Evolutionary conservation across 495 filamentous ascomycete genomes (phyloP).

Genomic region (Neurospora hispaniola): DNA sequence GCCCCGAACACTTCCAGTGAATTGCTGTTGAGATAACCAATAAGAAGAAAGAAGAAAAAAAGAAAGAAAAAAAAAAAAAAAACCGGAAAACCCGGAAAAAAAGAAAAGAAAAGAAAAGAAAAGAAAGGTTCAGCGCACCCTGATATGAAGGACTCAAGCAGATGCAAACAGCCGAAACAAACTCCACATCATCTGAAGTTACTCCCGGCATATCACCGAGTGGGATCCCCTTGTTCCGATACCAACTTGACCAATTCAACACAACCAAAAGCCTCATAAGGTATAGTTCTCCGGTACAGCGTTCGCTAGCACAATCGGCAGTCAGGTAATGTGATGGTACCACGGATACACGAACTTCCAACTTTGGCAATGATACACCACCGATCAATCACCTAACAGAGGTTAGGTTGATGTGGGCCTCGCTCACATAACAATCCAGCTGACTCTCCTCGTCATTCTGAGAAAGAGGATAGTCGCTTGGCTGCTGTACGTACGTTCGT

Average conservation of each 20-base stretch:
- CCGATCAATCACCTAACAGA: background rate
- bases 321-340: background rate
- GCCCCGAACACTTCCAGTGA: too few relatives aligned
- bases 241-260: background rate
- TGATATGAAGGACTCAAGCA: background rate
- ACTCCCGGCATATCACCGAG: background rate
- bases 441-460: too few relatives aligned
- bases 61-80: too few relatives aligned
- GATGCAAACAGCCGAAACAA: background rate
- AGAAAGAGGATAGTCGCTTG: too few relatives aligned
- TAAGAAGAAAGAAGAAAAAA: too few relatives aligned
- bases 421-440: too few relatives aligned
- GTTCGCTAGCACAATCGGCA: background rate
- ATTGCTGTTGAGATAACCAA: too few relatives aligned
- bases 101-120: too few relatives aligned
- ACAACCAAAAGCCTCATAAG: background rate
- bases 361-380: background rate
- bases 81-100: too few relatives aligned
- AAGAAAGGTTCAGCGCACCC: background rate
- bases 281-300: background rate
- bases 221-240: background rate
- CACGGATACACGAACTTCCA: background rate
- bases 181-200: background rate
- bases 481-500: too few relatives aligned
- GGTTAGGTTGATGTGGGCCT: too few relatives aligned